Percentiles rank a stretch among this genome's conserved stretches.
Conservation (phyloP, 2,329 filamentous ascomycete species). For the Pseudogymnoascus sp. region DNA sequence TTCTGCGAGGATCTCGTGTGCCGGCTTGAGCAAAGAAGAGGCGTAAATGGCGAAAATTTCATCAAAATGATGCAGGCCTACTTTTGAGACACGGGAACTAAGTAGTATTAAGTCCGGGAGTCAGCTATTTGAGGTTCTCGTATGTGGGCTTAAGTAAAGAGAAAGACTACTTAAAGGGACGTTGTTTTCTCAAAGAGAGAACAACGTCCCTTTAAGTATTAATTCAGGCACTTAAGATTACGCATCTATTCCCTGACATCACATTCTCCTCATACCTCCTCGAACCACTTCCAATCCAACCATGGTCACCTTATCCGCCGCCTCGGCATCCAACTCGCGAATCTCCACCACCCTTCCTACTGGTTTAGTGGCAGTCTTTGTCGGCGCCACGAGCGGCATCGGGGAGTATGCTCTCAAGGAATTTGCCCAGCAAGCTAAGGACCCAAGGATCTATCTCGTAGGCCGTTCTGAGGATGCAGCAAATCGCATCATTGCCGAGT, state of each 20-base stretch:
- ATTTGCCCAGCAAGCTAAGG: slow-evolving; percentile 31
- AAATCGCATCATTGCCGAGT: slow-evolving; percentile 32
- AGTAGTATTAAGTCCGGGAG: not conserved
- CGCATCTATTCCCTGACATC: no score
- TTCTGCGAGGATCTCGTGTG: not conserved
- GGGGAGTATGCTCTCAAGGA: slow-evolving; percentile 36
- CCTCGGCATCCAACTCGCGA: slow-evolving; percentile 29
- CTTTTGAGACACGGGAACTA: no score
- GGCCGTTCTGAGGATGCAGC: slow-evolving; percentile 35
- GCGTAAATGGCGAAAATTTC: no score
- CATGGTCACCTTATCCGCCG: slow-evolving; percentile 29
- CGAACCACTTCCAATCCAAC: slow-evolving; percentile 12
- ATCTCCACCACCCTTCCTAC: slow-evolving; percentile 28
- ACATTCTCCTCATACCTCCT: not conserved
- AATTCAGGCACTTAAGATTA: not conserved
- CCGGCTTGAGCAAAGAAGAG: not conserved
- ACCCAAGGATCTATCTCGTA: slow-evolving; percentile 37
- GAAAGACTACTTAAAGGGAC: not conserved
- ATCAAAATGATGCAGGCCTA: no score
- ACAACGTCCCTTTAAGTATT: not conserved
- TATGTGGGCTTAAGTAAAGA: not conserved
- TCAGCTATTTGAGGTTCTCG: not conserved
- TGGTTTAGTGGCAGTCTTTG: slow-evolving; percentile 39
- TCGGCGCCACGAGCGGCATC: slow-evolving; percentile 42
- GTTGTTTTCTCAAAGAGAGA: not conserved